Evolutionary conservation across 768 basidiomycete genomes (phyloP).

Genomic region (Tylopilus balloui): DNA sequence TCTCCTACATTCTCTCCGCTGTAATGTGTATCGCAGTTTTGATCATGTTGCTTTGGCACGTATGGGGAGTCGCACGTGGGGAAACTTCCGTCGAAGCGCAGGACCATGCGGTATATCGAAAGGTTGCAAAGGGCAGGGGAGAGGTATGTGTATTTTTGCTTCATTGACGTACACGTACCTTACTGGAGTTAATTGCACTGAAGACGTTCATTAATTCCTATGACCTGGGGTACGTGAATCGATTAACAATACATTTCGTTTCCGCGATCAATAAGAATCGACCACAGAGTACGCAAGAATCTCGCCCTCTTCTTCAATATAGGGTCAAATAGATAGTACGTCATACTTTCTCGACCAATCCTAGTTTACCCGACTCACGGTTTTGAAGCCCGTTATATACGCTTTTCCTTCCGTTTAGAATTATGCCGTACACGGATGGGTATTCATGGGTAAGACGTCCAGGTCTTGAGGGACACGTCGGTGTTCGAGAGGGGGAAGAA

Average conservation of each 20-base stretch:
- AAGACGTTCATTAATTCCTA: slow-evolving; percentile 88
- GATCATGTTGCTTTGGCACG: slow-evolving; percentile 68
- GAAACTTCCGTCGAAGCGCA: slow-evolving; percentile 91
- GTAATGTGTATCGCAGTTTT: slow-evolving; percentile 74
- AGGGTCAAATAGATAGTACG: slow-evolving; percentile 76
- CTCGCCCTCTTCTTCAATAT: slow-evolving; percentile 85
- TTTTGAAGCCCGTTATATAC: slow-evolving; percentile 62
- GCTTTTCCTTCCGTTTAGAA: slow-evolving; percentile 75
- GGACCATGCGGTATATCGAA: slow-evolving; percentile 77
- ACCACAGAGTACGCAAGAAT: slow-evolving; percentile 50
- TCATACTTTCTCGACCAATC: slow-evolving; percentile 16
- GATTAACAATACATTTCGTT: not conserved
- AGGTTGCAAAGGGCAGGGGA: slow-evolving; percentile 60
- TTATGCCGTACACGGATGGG: slow-evolving; percentile 83
- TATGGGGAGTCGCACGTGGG: slow-evolving; percentile 64
- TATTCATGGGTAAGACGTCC: slow-evolving; percentile 68
- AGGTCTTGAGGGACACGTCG: slow-evolving; percentile 58
- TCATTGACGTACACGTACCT: not conserved
- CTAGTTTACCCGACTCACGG: not conserved
- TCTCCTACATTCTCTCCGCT: slow-evolving; percentile 69
- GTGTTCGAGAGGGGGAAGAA: slow-evolving; percentile 73
- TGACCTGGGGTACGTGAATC: slow-evolving; percentile 65
- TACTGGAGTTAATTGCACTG: not conserved
- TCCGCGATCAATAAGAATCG: not conserved
- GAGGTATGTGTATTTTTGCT: slow-evolving; percentile 46